Base-by-base conservation (phyloP, 495 filamentous ascomycete species). In the Neurospora sp. region DNA sequence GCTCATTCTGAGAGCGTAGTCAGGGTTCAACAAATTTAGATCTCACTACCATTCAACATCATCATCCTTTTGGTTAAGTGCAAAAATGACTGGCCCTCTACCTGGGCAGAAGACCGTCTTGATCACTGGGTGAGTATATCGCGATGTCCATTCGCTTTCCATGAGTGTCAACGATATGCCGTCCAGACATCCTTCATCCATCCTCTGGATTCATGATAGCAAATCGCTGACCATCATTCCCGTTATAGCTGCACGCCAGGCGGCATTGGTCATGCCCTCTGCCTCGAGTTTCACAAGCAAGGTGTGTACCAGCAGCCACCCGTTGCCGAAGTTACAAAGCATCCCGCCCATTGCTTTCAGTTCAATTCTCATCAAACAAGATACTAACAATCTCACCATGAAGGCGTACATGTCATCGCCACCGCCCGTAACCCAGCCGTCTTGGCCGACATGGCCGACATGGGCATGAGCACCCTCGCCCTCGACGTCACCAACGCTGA, bases 371-470 rank as follows among this genome's bases (percentile, higher is more conserved):
- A 71, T 19, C 8, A 39, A 19, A 28, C 36, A 24, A 38, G 19
- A 37, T 10, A 39, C 71, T 75, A 39, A 74, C 71, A 19, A 13
- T 9, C 28, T 10, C 1, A 4, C 5, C 2, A 5, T 2, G 9
- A 69, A 88, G 86, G 86, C 74, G 73, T 86, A n/a, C 82, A 85
- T 75, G 85, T 88, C 74, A 86, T 88, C 54, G 86, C 86, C 3
- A 86, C 86, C n/a, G 86, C 86, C 10, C 85, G 86, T 28, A 85
- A 81, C 66, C 80, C 79, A 1, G 80, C 83, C 34, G 84, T 85
- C 28, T 76, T 88, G 36, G 45, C 77, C 36, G 85, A 84, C 9
- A 78, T 88, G 28, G 84, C 79, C 39, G 80, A 71, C 19, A 37
- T 84, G 70, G 86, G 86, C 72, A 86, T 88, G 81, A 84, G 75